Percentiles rank a stretch among this genome's conserved stretches.
phyloP scores from a whole-genome alignment of 352 stramenopile species.

The Sclerospora graminicola region DNA sequence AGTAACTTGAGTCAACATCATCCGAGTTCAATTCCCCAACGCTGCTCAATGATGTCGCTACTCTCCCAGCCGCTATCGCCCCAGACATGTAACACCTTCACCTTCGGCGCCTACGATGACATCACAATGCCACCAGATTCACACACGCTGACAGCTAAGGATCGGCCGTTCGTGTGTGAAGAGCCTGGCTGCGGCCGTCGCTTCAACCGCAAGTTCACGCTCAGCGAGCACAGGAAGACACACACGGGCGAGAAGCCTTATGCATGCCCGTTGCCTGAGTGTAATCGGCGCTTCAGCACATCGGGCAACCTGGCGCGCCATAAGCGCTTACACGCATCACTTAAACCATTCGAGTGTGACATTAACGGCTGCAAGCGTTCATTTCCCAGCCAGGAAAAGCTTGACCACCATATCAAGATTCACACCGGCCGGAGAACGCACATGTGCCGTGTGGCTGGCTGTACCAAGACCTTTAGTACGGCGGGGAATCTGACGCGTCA shows the following conservation, averaged over 20 bases:
- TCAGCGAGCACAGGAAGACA: slow-evolving; percentile 46
- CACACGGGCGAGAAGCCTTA: slow-evolving; percentile 49
- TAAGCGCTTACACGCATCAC: slow-evolving; percentile 37
- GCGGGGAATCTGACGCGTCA: slow-evolving; percentile 47
- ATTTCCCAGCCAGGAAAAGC: slow-evolving; percentile 33
- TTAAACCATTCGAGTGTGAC: slow-evolving; percentile 37
- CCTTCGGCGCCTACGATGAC: slow-evolving; percentile 10
- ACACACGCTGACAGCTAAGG: slow-evolving; percentile 9
- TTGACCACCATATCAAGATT: slow-evolving; percentile 43
- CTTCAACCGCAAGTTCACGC: slow-evolving; percentile 48
- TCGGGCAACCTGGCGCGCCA: slow-evolving; percentile 46
- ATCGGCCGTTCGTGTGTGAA: slow-evolving; percentile 34
- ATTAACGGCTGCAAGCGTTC: slow-evolving; percentile 31
- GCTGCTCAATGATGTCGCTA: slow-evolving; percentile 28
- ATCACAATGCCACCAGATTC: neutral
- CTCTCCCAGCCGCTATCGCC: slow-evolving; percentile 19
- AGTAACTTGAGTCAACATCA: slow-evolving; percentile 1
- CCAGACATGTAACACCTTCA: slow-evolving; percentile 5
- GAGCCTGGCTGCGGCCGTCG: slow-evolving; percentile 28
- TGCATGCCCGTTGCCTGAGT: slow-evolving; percentile 30
- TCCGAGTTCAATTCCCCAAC: slow-evolving; percentile 4
- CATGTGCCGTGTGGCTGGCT: slow-evolving; percentile 26
- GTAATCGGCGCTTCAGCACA: slow-evolving; percentile 44
- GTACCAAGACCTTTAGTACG: slow-evolving; percentile 47
- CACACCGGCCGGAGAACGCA: slow-evolving; percentile 36